Base-by-base conservation (phyloP, 192 early-diverging fungal species). In the Allomyces javanicus region DNA sequence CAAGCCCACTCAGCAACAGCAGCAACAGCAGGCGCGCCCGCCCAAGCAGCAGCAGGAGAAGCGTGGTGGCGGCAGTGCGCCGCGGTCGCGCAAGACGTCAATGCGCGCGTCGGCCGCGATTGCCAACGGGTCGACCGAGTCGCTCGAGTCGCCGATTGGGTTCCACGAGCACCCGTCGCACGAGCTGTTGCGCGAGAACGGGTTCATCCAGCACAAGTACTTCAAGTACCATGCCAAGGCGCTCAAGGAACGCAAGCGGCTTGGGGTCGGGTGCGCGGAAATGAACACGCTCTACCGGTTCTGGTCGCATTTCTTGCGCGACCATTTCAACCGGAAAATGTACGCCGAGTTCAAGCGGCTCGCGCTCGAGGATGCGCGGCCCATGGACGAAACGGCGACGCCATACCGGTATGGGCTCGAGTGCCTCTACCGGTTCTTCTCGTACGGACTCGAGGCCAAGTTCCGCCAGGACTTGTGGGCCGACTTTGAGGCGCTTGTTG, bases 271-370 rank as follows among this genome's bases (percentile, higher is more conserved):
- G n/a, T 89, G 86, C 44, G 91, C 89, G 67, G 92, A 94, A 72
- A 97, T 97, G 94, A 94, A 94, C 81, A 94, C 94, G 11, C 75
- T 97, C 67, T 94, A 86, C 77, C 86, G 92, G 24, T 97, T 97
- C 88, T 97, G 94, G 94, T 91, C 86, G 64, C 92, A 94, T 77
- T 97, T 97, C 74, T 78, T 97, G 73, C 91, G 92, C 74, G 94
- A 97, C 74, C 87, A 88, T 69, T 97, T 91, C 73, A 94, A 92
- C 82, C 83, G 85, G 75, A 84, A 83, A 68, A 94, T 97, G 92
- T 94, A 93, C 73, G 72, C 75, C 62, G 93, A 97, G 76, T 97
- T 97, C 77, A 90, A 89, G 76, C 78, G 83, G 10, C 75, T 93
- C 21, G 89, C 94, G 4, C 80, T 91, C 24, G 90, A 96, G 69